phyloP scores from a whole-genome alignment of 192 early-diverging fungal species.

The Diversispora eburnea region DNA sequence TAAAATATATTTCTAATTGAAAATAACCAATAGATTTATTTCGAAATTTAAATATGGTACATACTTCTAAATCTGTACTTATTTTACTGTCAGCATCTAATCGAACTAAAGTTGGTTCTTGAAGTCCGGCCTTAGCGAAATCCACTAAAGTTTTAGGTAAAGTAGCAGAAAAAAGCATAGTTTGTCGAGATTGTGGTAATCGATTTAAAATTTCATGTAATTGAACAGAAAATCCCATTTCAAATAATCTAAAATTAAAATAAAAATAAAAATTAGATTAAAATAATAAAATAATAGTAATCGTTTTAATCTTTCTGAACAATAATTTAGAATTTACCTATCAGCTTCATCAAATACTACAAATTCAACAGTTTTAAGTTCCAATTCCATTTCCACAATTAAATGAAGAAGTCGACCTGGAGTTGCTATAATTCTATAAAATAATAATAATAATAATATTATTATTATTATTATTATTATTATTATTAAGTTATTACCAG shows the following conservation, averaged over 20 bases:
- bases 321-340: conserved; percentile 46
- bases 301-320: neutral
- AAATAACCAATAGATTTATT: neutral
- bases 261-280: neutral
- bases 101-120: conserved; percentile 88
- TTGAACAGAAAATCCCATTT: conserved; percentile 95
- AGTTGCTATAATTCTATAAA: conserved; percentile 64
- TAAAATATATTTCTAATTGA: neutral
- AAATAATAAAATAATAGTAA: neutral
- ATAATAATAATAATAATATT: neutral
- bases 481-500: neutral
- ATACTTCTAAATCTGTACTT: conserved; percentile 83
- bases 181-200: conserved; percentile 83
- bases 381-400: conserved; percentile 87
- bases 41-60: neutral
- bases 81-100: conserved; percentile 95
- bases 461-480: too few species aligned
- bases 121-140: conserved; percentile 95
- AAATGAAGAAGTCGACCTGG: conserved; percentile 82
- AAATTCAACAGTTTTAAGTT: conserved; percentile 86
- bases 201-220: conserved; percentile 86
- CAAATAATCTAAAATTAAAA: conserved; percentile 65
- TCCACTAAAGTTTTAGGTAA: conserved; percentile 90
- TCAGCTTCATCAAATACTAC: conserved; percentile 99
- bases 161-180: conserved; percentile 93